Evolutionary conservation across 2,329 filamentous ascomycete genomes (phyloP), one percentile per base, ranked within the genome.

Genomic region (Rhinocladiella similis): DNA sequence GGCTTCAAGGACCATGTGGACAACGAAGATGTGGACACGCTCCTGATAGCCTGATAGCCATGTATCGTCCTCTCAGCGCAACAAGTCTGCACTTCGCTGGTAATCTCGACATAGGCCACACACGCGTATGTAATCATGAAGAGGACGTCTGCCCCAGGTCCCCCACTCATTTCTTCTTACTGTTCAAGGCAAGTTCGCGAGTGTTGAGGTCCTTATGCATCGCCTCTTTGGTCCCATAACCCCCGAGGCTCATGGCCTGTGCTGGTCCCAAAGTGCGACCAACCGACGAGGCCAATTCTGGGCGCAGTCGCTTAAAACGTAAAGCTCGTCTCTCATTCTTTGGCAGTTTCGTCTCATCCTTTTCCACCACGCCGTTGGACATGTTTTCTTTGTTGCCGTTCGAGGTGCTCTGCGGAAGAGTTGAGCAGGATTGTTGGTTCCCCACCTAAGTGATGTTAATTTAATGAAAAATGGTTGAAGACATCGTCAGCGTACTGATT

Each of bases 171-270:
- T 52, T 43, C 35, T 43, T 47, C 38, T 47, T 54, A 19, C 14
- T 48, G 27, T 36, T 60, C 22, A 47, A 25, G 12, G 53, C 53
- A 20, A 27, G 33, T 55, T 63, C 60, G 47, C 61, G 59, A 18
- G 43, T 18, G 10, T 39, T 22, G n/a, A 66, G 62, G 47, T 62
- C 63, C 33, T 48, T 48, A 6, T 43, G 22, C 62, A 66, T 62
- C 19, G 46, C 53, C 19, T 50, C 29, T 6, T 36, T 16, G 19
- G 52, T 43, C 35, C 43, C 43, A 45, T 65, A 66, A 13, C 63
- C 63, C 25, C 64, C 63, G 14, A 66, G 47, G 36, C 52, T 54
- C 27, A 65, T 42, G 7, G 63, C 63, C 3, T 63, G 45, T 4
- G 43, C n/a, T 14, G 35, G 22, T 16, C 36, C 52, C 14, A 66